These are phyloP conservation scores for Typha latifolia DNA, from an alignment of 176 grass and related monocot species.

Conservation along the genomic window DNA sequence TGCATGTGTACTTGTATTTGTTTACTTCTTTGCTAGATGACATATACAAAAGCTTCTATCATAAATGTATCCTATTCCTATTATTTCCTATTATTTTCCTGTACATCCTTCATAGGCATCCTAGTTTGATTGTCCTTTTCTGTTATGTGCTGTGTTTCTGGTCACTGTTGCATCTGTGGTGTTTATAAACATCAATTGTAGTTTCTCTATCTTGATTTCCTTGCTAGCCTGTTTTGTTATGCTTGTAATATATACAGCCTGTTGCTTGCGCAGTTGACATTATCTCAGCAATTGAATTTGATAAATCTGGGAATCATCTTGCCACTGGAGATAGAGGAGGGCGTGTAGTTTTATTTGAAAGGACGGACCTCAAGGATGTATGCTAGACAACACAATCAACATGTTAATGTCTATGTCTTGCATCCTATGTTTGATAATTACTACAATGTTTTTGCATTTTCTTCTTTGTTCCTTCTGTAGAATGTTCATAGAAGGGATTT, in stretches of 20 bases:
- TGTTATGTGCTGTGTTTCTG: neutral
- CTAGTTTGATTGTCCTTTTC: no score
- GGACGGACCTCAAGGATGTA: constrained; percentile 71
- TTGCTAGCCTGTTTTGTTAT: neutral
- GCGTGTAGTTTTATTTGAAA: constrained; percentile 97
- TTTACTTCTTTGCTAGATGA: no score
- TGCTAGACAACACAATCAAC: constrained; percentile 10
- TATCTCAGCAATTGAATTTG: constrained; percentile 99
- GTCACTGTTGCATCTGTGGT: neutral
- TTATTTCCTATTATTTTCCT: no score
- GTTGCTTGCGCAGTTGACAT: constrained; percentile 69
- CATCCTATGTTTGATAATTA: neutral
- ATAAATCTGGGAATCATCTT: constrained; percentile 93
- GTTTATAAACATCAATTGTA: neutral
- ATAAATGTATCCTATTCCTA: no score
- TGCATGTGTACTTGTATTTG: no score
- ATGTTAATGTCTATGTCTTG: neutral
- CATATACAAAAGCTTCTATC: no score
- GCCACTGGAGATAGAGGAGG: constrained; percentile 97
- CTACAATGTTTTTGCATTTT: neutral
- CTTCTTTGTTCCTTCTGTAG: constrained; percentile 34
- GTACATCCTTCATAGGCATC: no score
- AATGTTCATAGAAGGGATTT: constrained; percentile 58
- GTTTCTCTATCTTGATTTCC: neutral
- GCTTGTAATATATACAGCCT: neutral